Evolutionary conservation across 1,139 yeast species (phyloP).

Genomic region (Geotrichum citri-aurantii): DNA sequence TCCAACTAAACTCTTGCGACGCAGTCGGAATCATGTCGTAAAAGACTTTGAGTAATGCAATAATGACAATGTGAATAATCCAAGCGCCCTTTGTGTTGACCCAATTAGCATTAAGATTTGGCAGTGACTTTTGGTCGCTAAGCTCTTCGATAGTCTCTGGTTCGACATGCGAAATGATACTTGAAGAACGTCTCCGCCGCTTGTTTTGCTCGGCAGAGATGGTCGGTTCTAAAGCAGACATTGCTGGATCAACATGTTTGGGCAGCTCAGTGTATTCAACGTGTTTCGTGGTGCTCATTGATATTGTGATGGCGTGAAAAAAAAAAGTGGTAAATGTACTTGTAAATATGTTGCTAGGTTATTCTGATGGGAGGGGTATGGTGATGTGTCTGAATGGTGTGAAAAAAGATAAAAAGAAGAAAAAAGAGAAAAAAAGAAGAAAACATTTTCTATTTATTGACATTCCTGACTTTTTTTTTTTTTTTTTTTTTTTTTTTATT

Average conservation of each 20-base stretch:
- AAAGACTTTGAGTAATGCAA: conserved; percentile 63
- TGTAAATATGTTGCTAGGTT: neutral
- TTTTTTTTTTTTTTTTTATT: too few relatives aligned
- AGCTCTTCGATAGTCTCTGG: conserved; percentile 90
- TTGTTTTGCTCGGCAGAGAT: neutral
- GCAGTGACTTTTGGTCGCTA: conserved; percentile 83
- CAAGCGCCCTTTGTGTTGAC: conserved; percentile 92
- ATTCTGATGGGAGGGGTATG: neutral
- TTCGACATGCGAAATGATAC: conserved; percentile 73
- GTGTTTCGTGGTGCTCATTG: neutral
- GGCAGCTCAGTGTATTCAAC: neutral
- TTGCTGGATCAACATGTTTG: neutral
- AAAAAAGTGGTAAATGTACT: neutral
- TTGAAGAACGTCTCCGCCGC: conserved; percentile 49
- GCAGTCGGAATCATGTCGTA: conserved; percentile 74
- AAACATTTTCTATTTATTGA: neutral
- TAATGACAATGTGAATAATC: conserved; percentile 84
- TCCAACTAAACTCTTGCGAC: conserved; percentile 79
- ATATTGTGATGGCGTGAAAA: neutral
- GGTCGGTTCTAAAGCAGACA: neutral
- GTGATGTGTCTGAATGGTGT: neutral
- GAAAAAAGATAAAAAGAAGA: too few relatives aligned
- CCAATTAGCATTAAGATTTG: conserved; percentile 93
- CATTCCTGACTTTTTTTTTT: too few relatives aligned
- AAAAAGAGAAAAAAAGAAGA: too few relatives aligned